These are phyloP conservation scores for Boletus subcaerulescens DNA, from an alignment of 768 basidiomycete genomes.

Conservation along the genomic window DNA sequence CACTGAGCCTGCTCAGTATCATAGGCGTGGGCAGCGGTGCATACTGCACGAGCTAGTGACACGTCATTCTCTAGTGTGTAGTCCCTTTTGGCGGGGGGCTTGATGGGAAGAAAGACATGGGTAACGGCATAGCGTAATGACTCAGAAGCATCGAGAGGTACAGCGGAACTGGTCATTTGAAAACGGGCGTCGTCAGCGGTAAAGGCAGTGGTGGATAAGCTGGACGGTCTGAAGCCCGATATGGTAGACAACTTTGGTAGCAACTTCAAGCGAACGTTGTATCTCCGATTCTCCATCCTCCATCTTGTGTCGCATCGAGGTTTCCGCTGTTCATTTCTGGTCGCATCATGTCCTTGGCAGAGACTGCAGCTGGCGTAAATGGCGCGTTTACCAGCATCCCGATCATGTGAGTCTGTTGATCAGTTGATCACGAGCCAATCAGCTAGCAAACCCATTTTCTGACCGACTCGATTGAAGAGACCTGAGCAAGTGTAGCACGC, in stretches of 20 bases:
- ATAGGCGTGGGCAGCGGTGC: background rate
- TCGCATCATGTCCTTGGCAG: conserved; percentile 22
- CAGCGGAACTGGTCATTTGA: too few species aligned
- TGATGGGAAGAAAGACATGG: background rate
- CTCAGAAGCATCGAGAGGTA: background rate
- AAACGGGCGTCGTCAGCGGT: too few species aligned
- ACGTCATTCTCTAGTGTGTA: background rate
- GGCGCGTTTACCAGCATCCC: conserved; percentile 25
- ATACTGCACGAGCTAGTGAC: background rate
- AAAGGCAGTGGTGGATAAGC: too few species aligned
- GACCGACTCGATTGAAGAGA: conserved; percentile 13
- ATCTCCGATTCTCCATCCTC: too few species aligned
- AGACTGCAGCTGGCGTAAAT: conserved; percentile 14
- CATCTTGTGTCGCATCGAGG: too few species aligned
- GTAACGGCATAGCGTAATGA: background rate
- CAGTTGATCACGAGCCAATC: background rate
- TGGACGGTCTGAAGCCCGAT: too few species aligned
- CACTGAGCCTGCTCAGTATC: background rate
- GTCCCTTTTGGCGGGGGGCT: background rate
- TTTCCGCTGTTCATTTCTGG: too few species aligned
- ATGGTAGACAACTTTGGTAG: too few species aligned
- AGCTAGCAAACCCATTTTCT: background rate
- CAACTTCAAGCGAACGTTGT: too few species aligned
- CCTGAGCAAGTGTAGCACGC: conserved; percentile 16
- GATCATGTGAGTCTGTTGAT: conserved; percentile 20